Evolutionary conservation across 1,284 basidiomycete genomes (phyloP).

Genomic region (Cutaneotrichosporon sp.): DNA sequence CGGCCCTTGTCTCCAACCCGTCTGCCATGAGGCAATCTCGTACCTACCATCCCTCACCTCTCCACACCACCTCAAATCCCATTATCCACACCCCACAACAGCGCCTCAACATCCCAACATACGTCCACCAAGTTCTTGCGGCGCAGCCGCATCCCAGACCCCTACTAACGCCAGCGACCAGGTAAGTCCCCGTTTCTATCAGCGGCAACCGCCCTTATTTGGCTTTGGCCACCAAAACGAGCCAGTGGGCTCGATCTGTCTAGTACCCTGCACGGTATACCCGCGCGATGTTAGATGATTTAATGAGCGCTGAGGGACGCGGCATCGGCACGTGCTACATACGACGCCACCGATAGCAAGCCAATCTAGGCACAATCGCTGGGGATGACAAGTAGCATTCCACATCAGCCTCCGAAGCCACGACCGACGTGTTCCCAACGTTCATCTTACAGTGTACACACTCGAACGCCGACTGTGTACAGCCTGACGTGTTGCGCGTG

Average conservation of each 20-base stretch:
- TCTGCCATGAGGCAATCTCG: not conserved
- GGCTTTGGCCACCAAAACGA: not conserved
- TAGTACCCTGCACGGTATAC: constrained; percentile 12
- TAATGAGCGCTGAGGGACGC: not conserved
- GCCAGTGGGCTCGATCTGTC: not conserved
- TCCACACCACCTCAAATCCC: not conserved
- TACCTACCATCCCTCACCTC: not conserved
- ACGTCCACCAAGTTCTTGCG: not conserved
- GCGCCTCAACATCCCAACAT: not conserved
- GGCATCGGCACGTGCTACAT: too few relatives aligned
- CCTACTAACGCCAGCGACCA: constrained; percentile 7
- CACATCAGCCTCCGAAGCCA: not conserved
- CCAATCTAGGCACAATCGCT: too few relatives aligned
- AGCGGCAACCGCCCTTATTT: not conserved
- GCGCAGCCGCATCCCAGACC: not conserved
- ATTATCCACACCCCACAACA: not conserved
- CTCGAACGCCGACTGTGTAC: too few relatives aligned
- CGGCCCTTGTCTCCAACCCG: not conserved
- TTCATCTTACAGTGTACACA: too few relatives aligned
- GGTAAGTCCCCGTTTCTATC: not conserved
- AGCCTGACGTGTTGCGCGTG: too few relatives aligned
- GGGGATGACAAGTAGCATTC: not conserved
- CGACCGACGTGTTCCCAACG: too few relatives aligned
- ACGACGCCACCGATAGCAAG: too few relatives aligned
- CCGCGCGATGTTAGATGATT: constrained; percentile 1